Percentiles rank a stretch among this genome's conserved stretches.
These are phyloP conservation scores for Hygrocybe punicea DNA, from an alignment of 768 basidiomycete genomes.

Conservation along the genomic window DNA sequence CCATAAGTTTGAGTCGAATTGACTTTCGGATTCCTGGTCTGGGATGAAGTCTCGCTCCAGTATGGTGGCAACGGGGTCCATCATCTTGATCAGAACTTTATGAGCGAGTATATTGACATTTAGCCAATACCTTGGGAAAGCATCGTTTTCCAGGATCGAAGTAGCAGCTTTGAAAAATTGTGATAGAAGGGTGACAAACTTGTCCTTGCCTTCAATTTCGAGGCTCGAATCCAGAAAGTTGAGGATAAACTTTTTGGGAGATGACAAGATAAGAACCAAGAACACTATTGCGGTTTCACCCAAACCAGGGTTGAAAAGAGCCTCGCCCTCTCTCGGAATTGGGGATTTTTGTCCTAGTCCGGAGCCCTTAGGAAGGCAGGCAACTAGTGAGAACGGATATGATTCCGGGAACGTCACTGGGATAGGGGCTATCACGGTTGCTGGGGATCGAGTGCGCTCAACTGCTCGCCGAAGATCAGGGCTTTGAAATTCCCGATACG, in stretches of 20 bases:
- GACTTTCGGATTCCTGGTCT: constrained; percentile 51
- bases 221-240: constrained; percentile 75
- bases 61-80: constrained; percentile 76
- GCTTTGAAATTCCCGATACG: constrained; percentile 80
- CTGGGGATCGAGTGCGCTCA: constrained; percentile 58
- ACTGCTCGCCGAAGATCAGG: constrained; percentile 65
- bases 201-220: constrained; percentile 86
- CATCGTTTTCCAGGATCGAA: constrained; percentile 81
- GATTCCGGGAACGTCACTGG: constrained; percentile 92
- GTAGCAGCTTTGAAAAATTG: constrained; percentile 78
- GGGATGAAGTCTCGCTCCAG: constrained; percentile 82
- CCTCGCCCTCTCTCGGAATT: constrained; percentile 44
- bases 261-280: constrained; percentile 75
- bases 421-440: constrained; percentile 52
- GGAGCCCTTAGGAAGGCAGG: constrained; percentile 57
- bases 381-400: constrained; percentile 84
- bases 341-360: constrained; percentile 42
- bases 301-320: constrained; percentile 66
- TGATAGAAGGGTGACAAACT: constrained; percentile 64
- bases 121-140: constrained; percentile 88
- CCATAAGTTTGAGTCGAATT: constrained; percentile 81
- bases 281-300: constrained; percentile 87
- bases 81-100: constrained; percentile 82
- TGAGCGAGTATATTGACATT: constrained; percentile 88
- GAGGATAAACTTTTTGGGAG: constrained; percentile 70